Evolutionary conservation across 2,329 filamentous ascomycete genomes (phyloP).

Genomic region (Arthrobotrys sphaeroides): DNA sequence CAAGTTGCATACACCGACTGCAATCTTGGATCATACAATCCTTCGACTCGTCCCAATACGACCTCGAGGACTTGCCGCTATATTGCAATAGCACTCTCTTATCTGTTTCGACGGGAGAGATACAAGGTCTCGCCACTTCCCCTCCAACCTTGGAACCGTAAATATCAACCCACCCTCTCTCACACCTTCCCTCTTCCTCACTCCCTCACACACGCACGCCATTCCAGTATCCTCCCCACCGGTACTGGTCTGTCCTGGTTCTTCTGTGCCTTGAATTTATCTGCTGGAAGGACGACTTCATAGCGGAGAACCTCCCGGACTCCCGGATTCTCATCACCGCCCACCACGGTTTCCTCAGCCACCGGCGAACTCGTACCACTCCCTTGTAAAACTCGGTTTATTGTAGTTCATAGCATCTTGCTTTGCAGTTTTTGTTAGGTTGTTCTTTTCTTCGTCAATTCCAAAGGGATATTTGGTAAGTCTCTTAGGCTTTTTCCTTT

Average conservation of each 20-base stretch:
- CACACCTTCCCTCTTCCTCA: neutral
- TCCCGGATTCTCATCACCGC: conserved; percentile 26
- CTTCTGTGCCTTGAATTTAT: conserved; percentile 52
- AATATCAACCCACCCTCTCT: conserved; percentile 34
- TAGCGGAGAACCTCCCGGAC: conserved; percentile 49
- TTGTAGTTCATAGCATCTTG: conserved; percentile 43
- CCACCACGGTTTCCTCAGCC: conserved; percentile 19
- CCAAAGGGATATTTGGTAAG: conserved; percentile 54
- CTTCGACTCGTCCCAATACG: conserved; percentile 51
- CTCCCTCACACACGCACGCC: conserved; percentile 1
- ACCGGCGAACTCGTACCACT: conserved; percentile 20
- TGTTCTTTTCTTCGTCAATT: conserved; percentile 6
- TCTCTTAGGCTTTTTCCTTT: conserved; percentile 23
- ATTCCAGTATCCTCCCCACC: conserved; percentile 36
- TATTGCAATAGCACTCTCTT: conserved; percentile 46
- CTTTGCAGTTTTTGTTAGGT: conserved; percentile 35
- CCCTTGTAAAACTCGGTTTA: conserved; percentile 41
- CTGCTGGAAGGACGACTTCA: conserved; percentile 53
- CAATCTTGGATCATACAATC: conserved; percentile 54
- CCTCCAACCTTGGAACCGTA: conserved; percentile 45
- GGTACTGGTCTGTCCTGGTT: conserved; percentile 52
- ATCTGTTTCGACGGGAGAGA: conserved; percentile 49
- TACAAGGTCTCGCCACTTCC: conserved; percentile 43
- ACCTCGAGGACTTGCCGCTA: conserved; percentile 52
- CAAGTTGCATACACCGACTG: conserved; percentile 54